Evolutionary conservation across 1,284 basidiomycete genomes (phyloP).

Genomic region (Stygiomarasmius scandens): DNA sequence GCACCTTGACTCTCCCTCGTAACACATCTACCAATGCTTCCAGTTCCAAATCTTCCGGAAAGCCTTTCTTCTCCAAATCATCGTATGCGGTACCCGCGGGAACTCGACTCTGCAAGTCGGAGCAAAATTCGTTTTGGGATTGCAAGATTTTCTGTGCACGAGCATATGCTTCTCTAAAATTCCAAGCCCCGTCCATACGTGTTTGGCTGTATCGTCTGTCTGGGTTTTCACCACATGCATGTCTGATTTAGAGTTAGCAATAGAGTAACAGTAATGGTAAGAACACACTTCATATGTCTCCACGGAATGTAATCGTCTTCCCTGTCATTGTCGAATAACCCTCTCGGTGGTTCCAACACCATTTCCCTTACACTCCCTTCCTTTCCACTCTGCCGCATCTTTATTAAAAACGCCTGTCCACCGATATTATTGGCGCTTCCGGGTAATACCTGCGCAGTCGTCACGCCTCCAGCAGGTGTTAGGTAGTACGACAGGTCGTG

Average conservation of each 20-base stretch:
- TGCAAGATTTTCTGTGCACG: slow-evolving; percentile 64
- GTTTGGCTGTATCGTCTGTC: slow-evolving; percentile 40
- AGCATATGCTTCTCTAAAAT: slow-evolving; percentile 62
- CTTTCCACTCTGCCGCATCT: slow-evolving; percentile 59
- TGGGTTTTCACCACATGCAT: slow-evolving; percentile 59
- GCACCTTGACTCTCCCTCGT: slow-evolving; percentile 53
- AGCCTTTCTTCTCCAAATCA: slow-evolving; percentile 32
- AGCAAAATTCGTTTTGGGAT: slow-evolving; percentile 64
- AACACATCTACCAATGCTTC: slow-evolving; percentile 77
- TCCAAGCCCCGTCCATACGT: slow-evolving; percentile 65
- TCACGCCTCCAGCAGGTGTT: slow-evolving; percentile 67
- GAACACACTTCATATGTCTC: slow-evolving; percentile 60
- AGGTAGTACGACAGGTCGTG: slow-evolving; percentile 59
- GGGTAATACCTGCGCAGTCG: slow-evolving; percentile 61
- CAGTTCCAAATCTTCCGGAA: slow-evolving; percentile 68
- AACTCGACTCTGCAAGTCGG: slow-evolving; percentile 11
- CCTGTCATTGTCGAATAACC: slow-evolving; percentile 39
- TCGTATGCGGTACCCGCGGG: slow-evolving; percentile 28
- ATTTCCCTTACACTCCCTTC: slow-evolving; percentile 56
- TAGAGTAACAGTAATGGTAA: background rate
- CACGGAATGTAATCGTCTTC: slow-evolving; percentile 39
- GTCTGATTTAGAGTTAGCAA: slow-evolving; percentile 36
- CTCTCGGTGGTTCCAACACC: slow-evolving; percentile 58
- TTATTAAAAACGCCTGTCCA: slow-evolving; percentile 69
- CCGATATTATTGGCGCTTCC: slow-evolving; percentile 49